A percentile compares a stretch with the other conserved stretches of the same genome.
Evolutionary conservation across 2,329 filamentous ascomycete genomes (phyloP).

Genomic region (Trichoderma breve): DNA sequence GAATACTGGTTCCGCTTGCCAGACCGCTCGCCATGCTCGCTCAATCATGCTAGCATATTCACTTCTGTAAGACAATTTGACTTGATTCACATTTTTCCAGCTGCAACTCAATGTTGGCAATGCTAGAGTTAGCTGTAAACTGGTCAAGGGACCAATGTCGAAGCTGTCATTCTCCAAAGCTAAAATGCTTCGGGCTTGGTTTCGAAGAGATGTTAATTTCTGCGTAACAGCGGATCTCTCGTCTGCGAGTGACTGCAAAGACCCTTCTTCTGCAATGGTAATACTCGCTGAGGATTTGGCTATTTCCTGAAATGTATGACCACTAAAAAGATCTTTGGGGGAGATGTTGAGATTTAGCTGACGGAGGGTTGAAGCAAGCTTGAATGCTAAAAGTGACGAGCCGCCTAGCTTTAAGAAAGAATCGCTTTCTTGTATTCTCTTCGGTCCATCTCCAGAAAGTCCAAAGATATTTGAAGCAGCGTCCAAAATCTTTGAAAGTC

Average conservation of each 20-base stretch:
- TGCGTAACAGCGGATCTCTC: neutral
- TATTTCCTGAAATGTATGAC: conserved; percentile 5
- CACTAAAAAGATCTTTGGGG: conserved; percentile 8
- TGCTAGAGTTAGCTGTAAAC: conserved; percentile 5
- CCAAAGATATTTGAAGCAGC: neutral
- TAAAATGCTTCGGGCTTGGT: neutral
- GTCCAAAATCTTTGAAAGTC: neutral
- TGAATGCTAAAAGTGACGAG: conserved; percentile 17
- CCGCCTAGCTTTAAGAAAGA: conserved; percentile 13
- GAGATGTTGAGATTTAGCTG: neutral
- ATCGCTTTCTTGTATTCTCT: neutral
- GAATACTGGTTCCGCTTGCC: conserved; percentile 11
- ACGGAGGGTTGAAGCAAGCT: conserved; percentile 10
- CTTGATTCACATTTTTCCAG: conserved; percentile 4
- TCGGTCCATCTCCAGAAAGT: neutral
- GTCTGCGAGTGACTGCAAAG: neutral
- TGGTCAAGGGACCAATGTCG: conserved; percentile 10
- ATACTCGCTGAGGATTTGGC: neutral
- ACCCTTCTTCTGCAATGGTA: too few species aligned
- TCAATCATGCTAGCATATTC: conserved; percentile 2
- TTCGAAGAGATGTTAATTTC: neutral
- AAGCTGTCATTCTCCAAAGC: neutral
- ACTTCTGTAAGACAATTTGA: neutral
- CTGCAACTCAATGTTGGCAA: conserved; percentile 3
- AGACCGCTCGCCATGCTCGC: conserved; percentile 14